These are phyloP conservation scores for Lathyrus sativus DNA, from an alignment of 306 rosid genomes.

Conservation along the genomic window DNA sequence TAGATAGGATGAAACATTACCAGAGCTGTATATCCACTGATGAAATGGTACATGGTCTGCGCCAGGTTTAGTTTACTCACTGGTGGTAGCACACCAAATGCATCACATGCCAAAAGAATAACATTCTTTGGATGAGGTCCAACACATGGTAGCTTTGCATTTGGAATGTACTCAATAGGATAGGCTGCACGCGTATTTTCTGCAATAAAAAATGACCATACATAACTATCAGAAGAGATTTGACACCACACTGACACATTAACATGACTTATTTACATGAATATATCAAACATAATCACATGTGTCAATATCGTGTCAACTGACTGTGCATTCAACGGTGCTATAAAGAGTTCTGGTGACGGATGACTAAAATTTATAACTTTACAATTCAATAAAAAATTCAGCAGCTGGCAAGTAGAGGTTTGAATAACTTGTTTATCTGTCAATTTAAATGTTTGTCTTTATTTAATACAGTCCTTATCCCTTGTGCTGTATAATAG, in stretches of 20 bases:
- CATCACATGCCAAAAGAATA: slow-evolving; percentile 88
- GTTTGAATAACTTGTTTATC: slow-evolving; percentile 28
- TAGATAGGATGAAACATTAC: slow-evolving; percentile 46
- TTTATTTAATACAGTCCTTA: slow-evolving; percentile 25
- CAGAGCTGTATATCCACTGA: slow-evolving; percentile 94
- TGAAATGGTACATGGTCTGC: slow-evolving; percentile 95
- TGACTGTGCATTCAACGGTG: background rate
- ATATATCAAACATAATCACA: background rate
- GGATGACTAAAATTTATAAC: background rate
- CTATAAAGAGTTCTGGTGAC: background rate
- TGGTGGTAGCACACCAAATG: slow-evolving; percentile 94
- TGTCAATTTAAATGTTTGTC: background rate
- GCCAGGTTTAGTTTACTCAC: slow-evolving; percentile 84
- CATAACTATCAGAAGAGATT: background rate
- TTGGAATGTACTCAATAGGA: slow-evolving; percentile 93
- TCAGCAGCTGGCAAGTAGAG: background rate
- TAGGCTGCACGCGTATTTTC: slow-evolving; percentile 93
- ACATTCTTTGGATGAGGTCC: slow-evolving; percentile 91
- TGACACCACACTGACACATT: background rate
- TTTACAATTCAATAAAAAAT: background rate
- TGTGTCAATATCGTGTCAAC: background rate
- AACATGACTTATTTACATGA: too few species aligned
- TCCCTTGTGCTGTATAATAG: slow-evolving; percentile 19
- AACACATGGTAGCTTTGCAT: slow-evolving; percentile 85
- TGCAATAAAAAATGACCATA: slow-evolving; percentile 37